Conservation (phyloP, 768 basidiomycete genomes). For the Exsudoporus frostii region DNA sequence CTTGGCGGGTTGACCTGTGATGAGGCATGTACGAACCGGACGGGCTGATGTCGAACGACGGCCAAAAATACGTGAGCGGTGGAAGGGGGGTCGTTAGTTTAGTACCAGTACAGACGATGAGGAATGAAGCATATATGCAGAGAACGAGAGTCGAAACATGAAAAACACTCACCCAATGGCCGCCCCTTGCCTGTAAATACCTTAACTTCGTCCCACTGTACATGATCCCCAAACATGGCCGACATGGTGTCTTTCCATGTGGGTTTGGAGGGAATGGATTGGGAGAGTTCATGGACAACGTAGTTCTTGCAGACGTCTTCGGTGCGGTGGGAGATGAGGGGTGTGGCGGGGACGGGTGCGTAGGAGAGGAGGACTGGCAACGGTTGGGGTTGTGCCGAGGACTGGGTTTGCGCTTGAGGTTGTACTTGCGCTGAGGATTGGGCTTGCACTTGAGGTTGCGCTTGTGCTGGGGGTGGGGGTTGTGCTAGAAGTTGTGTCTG, state of each 20-base stretch:
- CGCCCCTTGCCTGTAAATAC: slow-evolving; percentile 64
- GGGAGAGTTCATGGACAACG: slow-evolving; percentile 59
- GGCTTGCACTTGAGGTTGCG: background rate
- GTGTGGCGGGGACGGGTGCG: slow-evolving; percentile 4
- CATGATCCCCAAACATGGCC: slow-evolving; percentile 83
- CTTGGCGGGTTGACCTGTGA: slow-evolving; percentile 74
- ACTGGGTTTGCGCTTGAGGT: background rate
- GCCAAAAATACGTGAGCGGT: background rate
- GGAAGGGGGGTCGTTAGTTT: background rate
- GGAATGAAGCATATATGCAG: background rate
- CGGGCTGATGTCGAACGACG: slow-evolving; percentile 39
- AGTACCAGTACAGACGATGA: background rate
- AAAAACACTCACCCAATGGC: slow-evolving; percentile 50
- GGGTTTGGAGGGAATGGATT: slow-evolving; percentile 47
- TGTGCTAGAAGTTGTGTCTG: background rate
- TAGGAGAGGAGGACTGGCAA: slow-evolving; percentile 10
- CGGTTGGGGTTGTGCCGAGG: background rate
- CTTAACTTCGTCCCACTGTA: slow-evolving; percentile 71
- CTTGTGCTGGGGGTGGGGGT: background rate
- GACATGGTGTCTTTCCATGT: slow-evolving; percentile 71
- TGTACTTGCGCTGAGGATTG: slow-evolving; percentile 27
- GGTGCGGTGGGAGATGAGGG: slow-evolving; percentile 30
- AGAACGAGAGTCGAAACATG: background rate
- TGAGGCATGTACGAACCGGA: slow-evolving; percentile 61
- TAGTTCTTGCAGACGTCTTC: slow-evolving; percentile 67